Conservation (phyloP, 2,329 filamentous ascomycete genomes). For the Hansfordia pulvinata region DNA sequence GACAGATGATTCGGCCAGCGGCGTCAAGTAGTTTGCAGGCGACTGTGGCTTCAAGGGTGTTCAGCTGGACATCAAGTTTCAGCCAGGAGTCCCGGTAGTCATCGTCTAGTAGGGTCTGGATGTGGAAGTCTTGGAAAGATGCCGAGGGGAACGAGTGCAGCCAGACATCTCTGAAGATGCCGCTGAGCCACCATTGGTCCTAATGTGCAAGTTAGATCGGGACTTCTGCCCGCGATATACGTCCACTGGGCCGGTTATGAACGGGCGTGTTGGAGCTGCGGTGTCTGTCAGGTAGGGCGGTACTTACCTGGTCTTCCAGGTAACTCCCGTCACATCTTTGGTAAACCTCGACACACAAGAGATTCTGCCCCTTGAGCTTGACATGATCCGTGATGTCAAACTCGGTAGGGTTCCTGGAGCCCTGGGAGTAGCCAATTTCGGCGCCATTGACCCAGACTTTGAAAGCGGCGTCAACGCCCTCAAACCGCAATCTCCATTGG, state of each 20-base stretch:
- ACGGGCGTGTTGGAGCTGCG: no score
- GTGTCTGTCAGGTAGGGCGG: no score
- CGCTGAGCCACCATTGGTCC: slow-evolving; percentile 56
- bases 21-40: slow-evolving; percentile 21
- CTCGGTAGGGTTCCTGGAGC: slow-evolving; percentile 57
- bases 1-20: slow-evolving; percentile 14
- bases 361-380: slow-evolving; percentile 28
- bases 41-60: slow-evolving; percentile 15
- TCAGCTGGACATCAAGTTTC: slow-evolving; percentile 27
- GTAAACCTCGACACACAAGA: slow-evolving; percentile 53
- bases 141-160: slow-evolving; percentile 45
- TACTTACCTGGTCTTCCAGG: slow-evolving; percentile 46
- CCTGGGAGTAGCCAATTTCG: slow-evolving; percentile 59
- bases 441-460: slow-evolving; percentile 57
- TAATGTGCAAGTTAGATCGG: no score
- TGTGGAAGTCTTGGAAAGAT: slow-evolving; percentile 40
- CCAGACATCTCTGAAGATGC: slow-evolving; percentile 58
- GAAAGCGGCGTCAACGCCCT: slow-evolving; percentile 62
- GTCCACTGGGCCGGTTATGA: slow-evolving; percentile 1
- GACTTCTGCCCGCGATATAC: no score
- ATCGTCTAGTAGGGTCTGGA: slow-evolving; percentile 41
- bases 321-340: slow-evolving; percentile 61
- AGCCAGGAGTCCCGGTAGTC: slow-evolving; percentile 39
- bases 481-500: slow-evolving; percentile 56
- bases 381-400: slow-evolving; percentile 53